These are phyloP conservation scores for Trifolium repens DNA, from an alignment of 306 rosid genomes.

Conservation along the genomic window DNA sequence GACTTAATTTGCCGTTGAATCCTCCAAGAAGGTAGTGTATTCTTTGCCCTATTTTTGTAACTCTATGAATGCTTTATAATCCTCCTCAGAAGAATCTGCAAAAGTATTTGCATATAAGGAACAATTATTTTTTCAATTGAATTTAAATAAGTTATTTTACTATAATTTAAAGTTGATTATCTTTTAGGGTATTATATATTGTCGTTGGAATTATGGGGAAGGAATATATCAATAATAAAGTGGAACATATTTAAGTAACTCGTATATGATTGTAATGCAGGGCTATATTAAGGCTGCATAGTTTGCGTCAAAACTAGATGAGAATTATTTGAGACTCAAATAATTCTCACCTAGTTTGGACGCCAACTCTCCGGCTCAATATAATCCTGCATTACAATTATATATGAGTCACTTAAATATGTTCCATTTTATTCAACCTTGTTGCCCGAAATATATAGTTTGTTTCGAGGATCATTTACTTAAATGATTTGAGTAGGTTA, in stretches of 20 bases:
- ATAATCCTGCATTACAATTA: slow-evolving; percentile 68
- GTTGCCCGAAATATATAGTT: neutral
- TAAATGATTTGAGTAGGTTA: no score
- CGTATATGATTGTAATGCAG: no score
- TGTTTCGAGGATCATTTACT: no score
- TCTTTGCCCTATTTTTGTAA: slow-evolving; percentile 10
- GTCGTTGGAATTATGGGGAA: no score
- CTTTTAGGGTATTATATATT: neutral
- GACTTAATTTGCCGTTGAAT: slow-evolving; percentile 32
- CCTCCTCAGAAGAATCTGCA: slow-evolving; percentile 10
- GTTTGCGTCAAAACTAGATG: slow-evolving; percentile 64
- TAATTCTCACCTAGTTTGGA: slow-evolving; percentile 24
- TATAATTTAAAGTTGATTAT: neutral
- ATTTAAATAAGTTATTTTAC: neutral
- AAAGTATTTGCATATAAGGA: neutral
- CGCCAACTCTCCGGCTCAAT: slow-evolving; percentile 41
- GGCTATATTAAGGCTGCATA: slow-evolving; percentile 64
- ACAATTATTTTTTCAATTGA: neutral
- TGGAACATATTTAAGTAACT: no score
- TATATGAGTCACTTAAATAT: slow-evolving; percentile 21
- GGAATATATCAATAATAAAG: neutral
- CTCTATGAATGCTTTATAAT: slow-evolving; percentile 6
- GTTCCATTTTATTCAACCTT: neutral
- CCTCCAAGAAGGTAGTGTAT: slow-evolving; percentile 54
- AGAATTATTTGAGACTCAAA: slow-evolving; percentile 44